Percentiles rank a stretch among this genome's conserved stretches.
Conservation (phyloP, 768 basidiomycete species). For the Filobasidium floriforme region DNA sequence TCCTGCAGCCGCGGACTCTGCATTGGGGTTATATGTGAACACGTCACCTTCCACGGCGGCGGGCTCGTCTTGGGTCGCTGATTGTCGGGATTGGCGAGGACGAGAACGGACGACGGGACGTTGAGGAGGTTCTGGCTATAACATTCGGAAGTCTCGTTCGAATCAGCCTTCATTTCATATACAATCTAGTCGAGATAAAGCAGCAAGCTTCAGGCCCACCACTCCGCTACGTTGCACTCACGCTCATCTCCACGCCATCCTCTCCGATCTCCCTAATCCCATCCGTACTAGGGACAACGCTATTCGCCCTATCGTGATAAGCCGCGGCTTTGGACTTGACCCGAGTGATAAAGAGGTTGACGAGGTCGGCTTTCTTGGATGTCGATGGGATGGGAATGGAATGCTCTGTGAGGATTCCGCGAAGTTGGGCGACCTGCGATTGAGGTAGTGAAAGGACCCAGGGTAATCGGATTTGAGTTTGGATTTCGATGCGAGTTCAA, state of each 20-base stretch:
- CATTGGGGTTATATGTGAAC: not conserved
- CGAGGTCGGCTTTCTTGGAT: slow-evolving; percentile 40
- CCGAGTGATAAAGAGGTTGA: slow-evolving; percentile 31
- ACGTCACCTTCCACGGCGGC: no score
- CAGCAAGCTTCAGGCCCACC: not conserved
- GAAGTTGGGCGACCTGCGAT: slow-evolving; percentile 41
- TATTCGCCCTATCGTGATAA: slow-evolving; percentile 9
- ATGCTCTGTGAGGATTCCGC: slow-evolving; percentile 36
- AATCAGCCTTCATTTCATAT: not conserved
- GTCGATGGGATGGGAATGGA: slow-evolving; percentile 25
- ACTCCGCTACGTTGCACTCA: not conserved
- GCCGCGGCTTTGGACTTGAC: slow-evolving; percentile 35
- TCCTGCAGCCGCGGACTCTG: not conserved
- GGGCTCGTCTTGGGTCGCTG: no score
- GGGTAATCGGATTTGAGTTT: not conserved
- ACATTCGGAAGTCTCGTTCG: no score
- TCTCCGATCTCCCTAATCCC: slow-evolving; percentile 21
- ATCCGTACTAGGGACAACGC: slow-evolving; percentile 11
- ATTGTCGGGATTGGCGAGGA: no score
- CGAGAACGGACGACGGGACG: no score
- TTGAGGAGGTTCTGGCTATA: no score
- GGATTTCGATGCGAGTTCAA: no score
- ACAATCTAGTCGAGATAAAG: not conserved
- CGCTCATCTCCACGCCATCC: slow-evolving; percentile 15
- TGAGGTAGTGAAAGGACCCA: not conserved